Evolutionary conservation across 108 stramenopile species (phyloP).

Genomic region (Hondaea fermentalgiana): DNA sequence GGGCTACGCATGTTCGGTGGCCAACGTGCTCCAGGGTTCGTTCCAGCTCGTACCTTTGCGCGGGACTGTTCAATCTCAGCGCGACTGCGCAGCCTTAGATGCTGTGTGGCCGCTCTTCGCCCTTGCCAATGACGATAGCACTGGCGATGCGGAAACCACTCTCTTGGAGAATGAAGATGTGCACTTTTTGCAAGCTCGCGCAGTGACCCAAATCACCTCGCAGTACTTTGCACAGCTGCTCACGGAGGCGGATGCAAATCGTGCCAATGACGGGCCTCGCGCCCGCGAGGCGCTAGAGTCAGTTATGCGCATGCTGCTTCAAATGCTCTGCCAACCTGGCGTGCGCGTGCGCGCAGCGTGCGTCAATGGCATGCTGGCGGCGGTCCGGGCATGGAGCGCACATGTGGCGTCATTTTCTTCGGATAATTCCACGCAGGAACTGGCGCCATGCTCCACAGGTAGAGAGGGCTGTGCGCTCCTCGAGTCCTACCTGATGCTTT

Average conservation of each 20-base stretch:
- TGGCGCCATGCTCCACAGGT: no score
- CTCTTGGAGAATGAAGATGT: background rate
- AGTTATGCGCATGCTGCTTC: background rate
- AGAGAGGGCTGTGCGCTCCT: background rate
- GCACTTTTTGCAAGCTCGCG: background rate
- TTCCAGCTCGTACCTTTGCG: background rate
- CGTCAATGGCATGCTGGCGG: background rate
- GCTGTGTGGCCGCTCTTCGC: background rate
- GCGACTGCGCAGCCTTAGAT: background rate
- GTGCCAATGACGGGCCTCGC: background rate
- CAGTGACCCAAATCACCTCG: background rate
- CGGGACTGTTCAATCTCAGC: background rate
- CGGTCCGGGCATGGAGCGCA: background rate
- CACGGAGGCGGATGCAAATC: background rate
- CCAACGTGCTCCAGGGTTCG: background rate
- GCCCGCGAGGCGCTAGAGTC: background rate
- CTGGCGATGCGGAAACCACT: background rate
- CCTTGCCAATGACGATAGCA: background rate
- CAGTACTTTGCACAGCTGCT: background rate
- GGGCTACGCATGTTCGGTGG: background rate
- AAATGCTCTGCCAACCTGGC: background rate
- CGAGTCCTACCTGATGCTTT: background rate
- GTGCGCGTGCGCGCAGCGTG: background rate
- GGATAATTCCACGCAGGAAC: no score
- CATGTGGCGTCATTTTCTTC: background rate